Evolutionary conservation across 441 rosid genomes (phyloP).

Genomic region (Populus hybrid): DNA sequence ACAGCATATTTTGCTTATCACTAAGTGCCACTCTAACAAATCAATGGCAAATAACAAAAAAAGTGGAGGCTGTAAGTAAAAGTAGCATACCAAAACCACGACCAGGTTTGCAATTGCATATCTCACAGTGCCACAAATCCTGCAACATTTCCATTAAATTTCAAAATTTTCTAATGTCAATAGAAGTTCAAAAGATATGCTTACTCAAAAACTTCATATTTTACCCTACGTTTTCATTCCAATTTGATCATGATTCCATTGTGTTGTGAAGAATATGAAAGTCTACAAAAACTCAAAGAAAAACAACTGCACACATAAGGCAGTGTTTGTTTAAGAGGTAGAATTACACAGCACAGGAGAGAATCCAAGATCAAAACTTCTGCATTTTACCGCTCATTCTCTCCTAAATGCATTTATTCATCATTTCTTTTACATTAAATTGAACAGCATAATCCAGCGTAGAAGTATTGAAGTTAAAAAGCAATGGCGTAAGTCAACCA

Average conservation of each 20-base stretch:
- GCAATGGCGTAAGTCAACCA: background rate
- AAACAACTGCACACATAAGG: background rate
- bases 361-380: background rate
- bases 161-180: background rate
- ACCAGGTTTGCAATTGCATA: conserved; percentile 95
- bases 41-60: background rate
- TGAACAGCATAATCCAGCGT: background rate
- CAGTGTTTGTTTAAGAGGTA: background rate
- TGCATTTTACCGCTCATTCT: background rate
- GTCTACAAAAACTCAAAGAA: background rate
- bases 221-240: background rate
- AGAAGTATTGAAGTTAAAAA: background rate
- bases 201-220: background rate
- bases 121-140: conserved; percentile 99
- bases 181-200: background rate
- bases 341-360: background rate
- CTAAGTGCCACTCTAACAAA: background rate
- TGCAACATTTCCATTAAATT: conserved; percentile 34
- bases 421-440: background rate
- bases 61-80: background rate
- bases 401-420: background rate
- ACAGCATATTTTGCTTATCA: background rate
- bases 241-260: background rate
- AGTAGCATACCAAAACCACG: conserved; percentile 89
- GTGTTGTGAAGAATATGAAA: background rate